Evolutionary conservation across 1,139 yeast genomes (phyloP).

Genomic region (Insectozyma bohioensis): DNA sequence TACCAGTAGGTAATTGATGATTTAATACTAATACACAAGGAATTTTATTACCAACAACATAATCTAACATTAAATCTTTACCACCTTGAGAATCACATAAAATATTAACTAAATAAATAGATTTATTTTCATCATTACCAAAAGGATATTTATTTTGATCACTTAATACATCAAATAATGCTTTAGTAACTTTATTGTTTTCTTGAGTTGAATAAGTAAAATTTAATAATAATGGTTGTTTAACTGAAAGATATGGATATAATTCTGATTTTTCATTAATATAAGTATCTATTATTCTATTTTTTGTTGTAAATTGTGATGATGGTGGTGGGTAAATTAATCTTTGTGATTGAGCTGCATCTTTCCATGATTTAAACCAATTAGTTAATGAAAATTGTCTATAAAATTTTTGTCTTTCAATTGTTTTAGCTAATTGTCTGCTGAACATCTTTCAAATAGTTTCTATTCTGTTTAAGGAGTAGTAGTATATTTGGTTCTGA

Average conservation of each 20-base stretch:
- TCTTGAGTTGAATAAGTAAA: conserved; percentile 70
- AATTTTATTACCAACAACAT: conserved; percentile 51
- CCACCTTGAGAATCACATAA: conserved; percentile 68
- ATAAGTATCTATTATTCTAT: conserved; percentile 41
- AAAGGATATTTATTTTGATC: conserved; percentile 50
- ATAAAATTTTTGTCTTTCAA: conserved; percentile 6
- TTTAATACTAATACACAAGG: conserved; percentile 69
- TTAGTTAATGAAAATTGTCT: conserved; percentile 12
- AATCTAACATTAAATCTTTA: conserved; percentile 56
- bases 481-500: not conserved
- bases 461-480: not conserved
- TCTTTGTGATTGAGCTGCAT: conserved; percentile 16
- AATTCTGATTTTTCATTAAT: conserved; percentile 54
- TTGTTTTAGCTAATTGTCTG: conserved; percentile 10
- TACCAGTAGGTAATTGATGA: conserved; percentile 62
- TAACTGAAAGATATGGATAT: conserved; percentile 51
- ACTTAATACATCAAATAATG: conserved; percentile 54
- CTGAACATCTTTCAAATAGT: conserved; percentile 15
- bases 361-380: conserved; percentile 16
- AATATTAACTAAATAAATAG: conserved; percentile 65
- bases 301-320: conserved; percentile 37
- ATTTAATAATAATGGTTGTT: conserved; percentile 66
- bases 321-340: conserved; percentile 44
- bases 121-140: conserved; percentile 15
- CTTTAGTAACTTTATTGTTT: conserved; percentile 63